Evolutionary conservation across 306 rosid species (phyloP).

Genomic region (Acacia acuminata): DNA sequence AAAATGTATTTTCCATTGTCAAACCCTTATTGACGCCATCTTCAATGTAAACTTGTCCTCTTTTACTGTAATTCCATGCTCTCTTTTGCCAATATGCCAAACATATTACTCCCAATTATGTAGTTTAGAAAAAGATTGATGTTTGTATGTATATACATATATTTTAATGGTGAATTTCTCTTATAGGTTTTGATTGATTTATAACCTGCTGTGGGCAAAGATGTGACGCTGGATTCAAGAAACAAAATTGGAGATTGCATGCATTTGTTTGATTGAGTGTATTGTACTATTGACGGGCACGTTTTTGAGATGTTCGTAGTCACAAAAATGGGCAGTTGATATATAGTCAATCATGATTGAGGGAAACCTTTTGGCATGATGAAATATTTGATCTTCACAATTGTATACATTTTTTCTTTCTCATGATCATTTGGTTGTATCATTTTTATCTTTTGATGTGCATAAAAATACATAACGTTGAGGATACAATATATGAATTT

Average conservation of each 20-base stretch:
- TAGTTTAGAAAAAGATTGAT: not conserved
- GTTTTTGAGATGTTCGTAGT: not conserved
- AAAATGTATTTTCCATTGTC: not conserved
- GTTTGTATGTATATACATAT: not conserved
- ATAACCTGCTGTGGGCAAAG: not conserved
- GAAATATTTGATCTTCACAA: not conserved
- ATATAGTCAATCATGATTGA: not conserved
- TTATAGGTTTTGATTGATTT: not conserved
- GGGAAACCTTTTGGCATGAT: not conserved
- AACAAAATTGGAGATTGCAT: not conserved
- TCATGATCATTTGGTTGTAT: not conserved
- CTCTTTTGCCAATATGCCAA: not conserved
- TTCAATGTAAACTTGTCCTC: not conserved
- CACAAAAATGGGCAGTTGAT: not conserved
- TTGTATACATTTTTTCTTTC: not conserved
- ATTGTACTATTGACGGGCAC: not conserved
- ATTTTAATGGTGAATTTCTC: slow-evolving; percentile 4
- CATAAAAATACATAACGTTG: not conserved
- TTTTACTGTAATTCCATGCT: not conserved
- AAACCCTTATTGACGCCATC: not conserved
- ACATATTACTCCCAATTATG: not conserved
- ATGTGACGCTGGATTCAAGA: not conserved
- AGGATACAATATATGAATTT: not conserved
- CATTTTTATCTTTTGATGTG: not conserved
- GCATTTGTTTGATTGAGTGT: not conserved